Base-by-base conservation (phyloP, 768 basidiomycete species). In the Pholiota molesta region DNA sequence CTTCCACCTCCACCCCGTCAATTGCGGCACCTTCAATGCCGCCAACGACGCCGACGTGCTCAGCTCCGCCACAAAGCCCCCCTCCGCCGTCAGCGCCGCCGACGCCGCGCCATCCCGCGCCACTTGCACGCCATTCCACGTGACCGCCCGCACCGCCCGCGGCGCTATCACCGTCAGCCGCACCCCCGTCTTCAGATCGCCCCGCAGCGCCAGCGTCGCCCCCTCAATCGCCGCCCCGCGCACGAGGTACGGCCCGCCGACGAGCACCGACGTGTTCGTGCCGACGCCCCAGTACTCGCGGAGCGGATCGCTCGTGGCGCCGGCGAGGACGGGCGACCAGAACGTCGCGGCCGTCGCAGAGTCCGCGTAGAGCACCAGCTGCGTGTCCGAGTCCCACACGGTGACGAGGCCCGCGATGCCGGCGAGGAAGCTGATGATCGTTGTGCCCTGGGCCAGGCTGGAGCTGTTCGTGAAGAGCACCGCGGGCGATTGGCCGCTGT, bases 201-300 rank as follows among this genome's bases (percentile, higher is more conserved):
- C 93, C 7, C 77, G 73, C 21, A 95, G 73, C 3, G 81, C 82
- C 6, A 95, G 83, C 9, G 53, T 78, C 63, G 72, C 82, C 59
- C 81, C 80, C 3, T 73, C 73, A 44, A 88, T 75, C 16, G 74
- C 74, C 0, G 86, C 88, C 40, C 74, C 81, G 28, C 88, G 85
- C 6, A 89, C 86, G 33, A 89, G 80, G 65, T 88, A 84, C 0
- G 88, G 88, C 0, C 88, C 88, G 21, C 84, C 84, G 26, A 89
- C 79, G 0, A 95, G 77, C 26, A 90, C 78, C 11, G 88, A 85
- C 3, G 79, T 71, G 66, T 93, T 92, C 23, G 89, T 87, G 28
- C 92, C 92, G 55, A 91, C 75, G 56, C 85, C 79, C 88, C 89
- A 94, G 78, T 79, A 93, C 65, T 83, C 85, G 44, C 76, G 77